Base-by-base conservation (phyloP, 2,329 filamentous ascomycete species). In the Cyphellophora europaea region DNA sequence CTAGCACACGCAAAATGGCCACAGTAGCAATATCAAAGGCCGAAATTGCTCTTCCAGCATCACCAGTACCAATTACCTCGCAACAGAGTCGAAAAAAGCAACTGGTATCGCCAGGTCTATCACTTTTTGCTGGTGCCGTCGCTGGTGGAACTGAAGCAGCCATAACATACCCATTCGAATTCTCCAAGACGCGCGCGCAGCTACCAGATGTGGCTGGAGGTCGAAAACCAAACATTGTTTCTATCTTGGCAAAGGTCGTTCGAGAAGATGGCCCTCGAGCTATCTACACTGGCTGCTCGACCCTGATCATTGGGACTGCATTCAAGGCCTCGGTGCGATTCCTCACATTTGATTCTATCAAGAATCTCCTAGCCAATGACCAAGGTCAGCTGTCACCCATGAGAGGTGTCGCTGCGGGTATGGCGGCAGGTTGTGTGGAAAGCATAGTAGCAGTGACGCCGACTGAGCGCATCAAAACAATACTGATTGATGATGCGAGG, bases 261-360 rank as follows among this genome's bases (percentile, higher is more conserved):
- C 58, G 59, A n/a, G 56, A 65, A n/a, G 74, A 79, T 53, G 74
- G 75, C 0, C 32, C 74, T 0, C 51, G 62, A 10, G 71, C 74
- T 4, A 52, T 79, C 2, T 80, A 79, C 49, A 77, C 73, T 40
- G 75, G 75, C 16, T 80, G 70, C 49, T 67, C 67, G 6, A 70
- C 72, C 0, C 59, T 79, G 6, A 66, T 78, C 16, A 53, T 76
- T 5, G 35, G 75, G 8, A 73, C 71, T 5, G 62, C 76, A 2
- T 72, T 61, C 34, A 82, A 81, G 58, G 76, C 78, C 47, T 74
- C 68, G 3, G 69, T 80, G 5, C 67, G 77, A 2, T 81, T 82
- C 44, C 52, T 80, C 8, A 73, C 72, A 3, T 82, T 78, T 50
- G 75, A 81, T 46, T 66, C 68, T 1, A 75, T 81, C 49, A 77